Evolutionary conservation across 1,139 yeast species (phyloP).

Genomic region (Candida anutae): DNA sequence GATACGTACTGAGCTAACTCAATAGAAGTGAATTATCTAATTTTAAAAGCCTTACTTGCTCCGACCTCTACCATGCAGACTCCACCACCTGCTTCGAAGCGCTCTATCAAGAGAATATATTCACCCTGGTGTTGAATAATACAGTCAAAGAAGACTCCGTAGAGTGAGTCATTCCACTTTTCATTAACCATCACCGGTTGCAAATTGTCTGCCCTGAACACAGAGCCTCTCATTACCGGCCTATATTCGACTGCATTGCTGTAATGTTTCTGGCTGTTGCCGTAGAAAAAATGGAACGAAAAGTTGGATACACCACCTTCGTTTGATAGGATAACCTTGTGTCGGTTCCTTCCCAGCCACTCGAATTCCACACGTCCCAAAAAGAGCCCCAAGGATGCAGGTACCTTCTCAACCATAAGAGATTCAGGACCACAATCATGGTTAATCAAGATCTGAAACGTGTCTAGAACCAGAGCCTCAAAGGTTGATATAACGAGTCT

Average conservation of each 20-base stretch:
- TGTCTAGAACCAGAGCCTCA: constrained; percentile 7
- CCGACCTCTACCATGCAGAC: constrained; percentile 31
- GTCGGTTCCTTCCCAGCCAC: constrained; percentile 35
- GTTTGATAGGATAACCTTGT: constrained; percentile 21
- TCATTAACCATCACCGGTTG: constrained; percentile 27
- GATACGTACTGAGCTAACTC: no score
- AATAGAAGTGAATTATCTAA: no score
- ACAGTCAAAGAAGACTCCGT: constrained; percentile 38
- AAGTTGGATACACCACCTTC: constrained; percentile 14
- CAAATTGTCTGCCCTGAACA: constrained; percentile 25
- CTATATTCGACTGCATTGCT: constrained; percentile 20
- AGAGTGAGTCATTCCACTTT: constrained; percentile 33
- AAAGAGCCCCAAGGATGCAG: constrained; percentile 31
- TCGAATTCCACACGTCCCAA: constrained; percentile 12
- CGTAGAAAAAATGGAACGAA: constrained; percentile 20
- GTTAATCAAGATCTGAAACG: constrained; percentile 10
- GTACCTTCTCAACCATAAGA: constrained; percentile 13
- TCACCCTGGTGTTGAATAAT: constrained; percentile 18
- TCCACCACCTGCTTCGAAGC: constrained; percentile 43
- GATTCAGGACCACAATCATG: constrained; percentile 3
- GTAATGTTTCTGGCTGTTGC: constrained; percentile 8
- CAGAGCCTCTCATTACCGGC: constrained; percentile 37
- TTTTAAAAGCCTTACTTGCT: constrained; percentile 7
- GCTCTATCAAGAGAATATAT: constrained; percentile 36
- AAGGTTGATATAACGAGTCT: constrained; percentile 27